A percentile compares a stretch with the other conserved stretches of the same genome.
These are phyloP conservation scores for Rhododendron vialii DNA, from an alignment of 148 eudicot species.

Conservation along the genomic window DNA sequence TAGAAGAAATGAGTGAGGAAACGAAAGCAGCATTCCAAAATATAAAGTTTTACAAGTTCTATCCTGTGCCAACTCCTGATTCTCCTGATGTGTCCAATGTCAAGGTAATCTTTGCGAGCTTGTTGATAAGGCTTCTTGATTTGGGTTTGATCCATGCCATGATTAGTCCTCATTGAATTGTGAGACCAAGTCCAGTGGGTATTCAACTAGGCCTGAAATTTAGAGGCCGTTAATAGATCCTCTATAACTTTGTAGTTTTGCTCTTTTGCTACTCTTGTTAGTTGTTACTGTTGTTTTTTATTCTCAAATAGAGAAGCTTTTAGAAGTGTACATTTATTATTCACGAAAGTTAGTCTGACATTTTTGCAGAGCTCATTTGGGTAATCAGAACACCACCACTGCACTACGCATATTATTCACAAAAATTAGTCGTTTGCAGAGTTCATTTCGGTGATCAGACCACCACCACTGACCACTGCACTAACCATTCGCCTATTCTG, in stretches of 20 bases:
- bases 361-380: not conserved
- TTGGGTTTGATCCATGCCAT: not conserved
- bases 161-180: not conserved
- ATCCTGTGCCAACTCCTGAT: conserved; percentile 71
- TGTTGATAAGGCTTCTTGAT: not conserved
- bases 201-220: not conserved
- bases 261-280: not conserved
- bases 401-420: not conserved
- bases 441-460: not conserved
- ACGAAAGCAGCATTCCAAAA: conserved; percentile 65
- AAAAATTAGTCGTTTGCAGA: not conserved
- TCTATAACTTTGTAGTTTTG: not conserved
- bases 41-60: conserved; percentile 83
- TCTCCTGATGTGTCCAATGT: conserved; percentile 85
- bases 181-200: not conserved
- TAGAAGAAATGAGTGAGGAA: conserved; percentile 75
- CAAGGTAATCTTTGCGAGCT: conserved; percentile 47
- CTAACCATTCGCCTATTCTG: not conserved
- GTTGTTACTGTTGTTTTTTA: not conserved
- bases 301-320: not conserved
- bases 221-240: not conserved
- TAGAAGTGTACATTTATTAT: not conserved
- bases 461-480: not conserved
- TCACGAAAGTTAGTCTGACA: not conserved
- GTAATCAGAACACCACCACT: not conserved